Evolutionary conservation across 371 early-diverging fungal genomes (phyloP).

Genomic region (Mortierella sp.): DNA sequence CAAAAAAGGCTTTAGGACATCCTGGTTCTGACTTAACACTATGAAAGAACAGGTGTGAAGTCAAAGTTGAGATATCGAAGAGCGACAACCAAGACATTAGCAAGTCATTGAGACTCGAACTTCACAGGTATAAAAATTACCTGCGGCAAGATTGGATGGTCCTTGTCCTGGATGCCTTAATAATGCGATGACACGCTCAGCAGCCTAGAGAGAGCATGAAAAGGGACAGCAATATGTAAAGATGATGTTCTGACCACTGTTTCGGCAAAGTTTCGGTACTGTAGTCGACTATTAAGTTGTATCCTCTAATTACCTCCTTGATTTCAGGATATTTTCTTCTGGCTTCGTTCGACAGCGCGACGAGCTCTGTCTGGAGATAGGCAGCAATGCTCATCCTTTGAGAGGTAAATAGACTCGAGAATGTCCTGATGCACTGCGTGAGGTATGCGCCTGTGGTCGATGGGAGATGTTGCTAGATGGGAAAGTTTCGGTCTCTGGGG

Average conservation of each 20-base stretch:
- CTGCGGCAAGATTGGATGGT: constrained; percentile 67
- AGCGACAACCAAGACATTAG: background rate
- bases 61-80: background rate
- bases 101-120: background rate
- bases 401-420: background rate
- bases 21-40: constrained; percentile 89
- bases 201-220: constrained; percentile 60
- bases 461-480: background rate
- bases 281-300: background rate
- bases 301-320: constrained; percentile 82
- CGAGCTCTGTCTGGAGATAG: constrained; percentile 89
- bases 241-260: background rate
- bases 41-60: background rate
- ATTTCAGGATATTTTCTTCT: constrained; percentile 94
- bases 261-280: background rate
- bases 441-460: background rate
- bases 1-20: constrained; percentile 89
- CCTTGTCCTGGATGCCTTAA: constrained; percentile 73
- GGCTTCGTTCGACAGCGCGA: constrained; percentile 91
- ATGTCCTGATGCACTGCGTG: background rate
- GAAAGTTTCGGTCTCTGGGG: background rate
- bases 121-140: constrained; percentile 34
- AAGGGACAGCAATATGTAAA: background rate
- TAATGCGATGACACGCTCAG: constrained; percentile 71
- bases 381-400: constrained; percentile 61